phyloP scores from a whole-genome alignment of 2,329 filamentous ascomycete species.

The Domatiomyces catenatus region DNA sequence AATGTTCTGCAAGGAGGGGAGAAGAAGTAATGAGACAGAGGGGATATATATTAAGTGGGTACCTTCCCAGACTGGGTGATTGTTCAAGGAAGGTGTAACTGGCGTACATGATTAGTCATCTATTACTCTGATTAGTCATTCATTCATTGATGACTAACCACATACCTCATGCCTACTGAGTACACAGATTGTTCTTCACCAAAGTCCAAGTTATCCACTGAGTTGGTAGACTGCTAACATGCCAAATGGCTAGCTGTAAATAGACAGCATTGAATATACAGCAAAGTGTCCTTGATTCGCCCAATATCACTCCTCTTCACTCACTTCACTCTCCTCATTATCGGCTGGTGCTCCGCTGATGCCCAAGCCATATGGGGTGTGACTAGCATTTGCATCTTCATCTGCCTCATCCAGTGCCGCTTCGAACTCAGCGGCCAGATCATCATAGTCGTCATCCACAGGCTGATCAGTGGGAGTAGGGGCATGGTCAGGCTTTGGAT shows the following conservation, averaged over 20 bases:
- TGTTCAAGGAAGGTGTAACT: no score
- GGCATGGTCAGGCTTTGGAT: slow-evolving; percentile 5
- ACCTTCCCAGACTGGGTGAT: no score
- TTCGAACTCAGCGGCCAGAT: slow-evolving; percentile 43
- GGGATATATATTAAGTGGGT: background rate
- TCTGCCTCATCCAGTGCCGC: slow-evolving; percentile 34
- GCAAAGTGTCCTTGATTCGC: background rate
- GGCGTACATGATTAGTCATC: no score
- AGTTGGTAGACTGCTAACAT: background rate
- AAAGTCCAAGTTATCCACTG: background rate
- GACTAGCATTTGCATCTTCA: slow-evolving; percentile 30
- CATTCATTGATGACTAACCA: no score
- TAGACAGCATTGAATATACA: background rate
- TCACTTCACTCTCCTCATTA: slow-evolving; percentile 49
- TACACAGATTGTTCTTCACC: no score
- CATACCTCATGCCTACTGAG: no score
- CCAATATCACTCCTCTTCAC: slow-evolving; percentile 42
- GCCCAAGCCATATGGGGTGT: slow-evolving; percentile 47
- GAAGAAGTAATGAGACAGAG: no score
- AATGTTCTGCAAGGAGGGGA: background rate
- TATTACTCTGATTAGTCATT: no score
- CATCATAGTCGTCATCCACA: slow-evolving; percentile 33
- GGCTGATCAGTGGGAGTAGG: slow-evolving; percentile 10
- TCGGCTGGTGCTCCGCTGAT: slow-evolving; percentile 42
- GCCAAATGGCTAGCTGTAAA: background rate